Percentiles rank a stretch among this genome's conserved stretches.
Evolutionary conservation across 495 filamentous ascomycete genomes (phyloP).

Genomic region (Penicillium verhagenii): DNA sequence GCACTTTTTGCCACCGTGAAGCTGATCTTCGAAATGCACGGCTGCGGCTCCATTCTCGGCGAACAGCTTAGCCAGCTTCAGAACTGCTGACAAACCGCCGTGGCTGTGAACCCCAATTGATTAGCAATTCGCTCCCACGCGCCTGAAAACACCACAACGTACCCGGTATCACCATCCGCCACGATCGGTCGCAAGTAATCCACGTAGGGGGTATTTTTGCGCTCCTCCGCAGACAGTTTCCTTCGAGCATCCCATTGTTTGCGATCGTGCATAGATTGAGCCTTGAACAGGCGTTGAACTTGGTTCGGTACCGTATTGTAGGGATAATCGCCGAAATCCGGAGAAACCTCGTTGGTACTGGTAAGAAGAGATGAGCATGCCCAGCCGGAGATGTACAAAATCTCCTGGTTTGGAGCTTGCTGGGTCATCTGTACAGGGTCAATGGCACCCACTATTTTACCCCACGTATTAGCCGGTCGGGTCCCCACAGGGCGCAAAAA

Average conservation of each 20-base stretch:
- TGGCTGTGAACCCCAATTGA: slow-evolving; percentile 39
- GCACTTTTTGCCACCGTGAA: slow-evolving; percentile 98
- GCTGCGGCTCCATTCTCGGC: slow-evolving; percentile 97
- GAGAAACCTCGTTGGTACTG: slow-evolving; percentile 91
- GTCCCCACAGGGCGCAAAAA: not conserved
- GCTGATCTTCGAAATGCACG: slow-evolving; percentile 96
- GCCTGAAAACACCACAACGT: slow-evolving; percentile 19
- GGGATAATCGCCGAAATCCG: slow-evolving; percentile 97
- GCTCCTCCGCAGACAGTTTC: slow-evolving; percentile 68
- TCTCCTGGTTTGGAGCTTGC: slow-evolving; percentile 92
- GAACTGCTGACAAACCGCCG: slow-evolving; percentile 85
- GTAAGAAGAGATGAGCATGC: slow-evolving; percentile 92
- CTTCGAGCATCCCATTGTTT: slow-evolving; percentile 87
- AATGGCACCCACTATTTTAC: slow-evolving; percentile 80
- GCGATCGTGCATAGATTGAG: slow-evolving; percentile 92
- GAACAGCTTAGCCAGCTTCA: slow-evolving; percentile 97
- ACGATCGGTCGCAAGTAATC: slow-evolving; percentile 95
- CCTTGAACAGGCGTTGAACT: slow-evolving; percentile 92
- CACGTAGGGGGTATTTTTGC: slow-evolving; percentile 72
- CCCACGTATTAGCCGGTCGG: slow-evolving; percentile 1
- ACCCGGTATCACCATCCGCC: slow-evolving; percentile 96
- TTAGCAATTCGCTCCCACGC: not conserved
- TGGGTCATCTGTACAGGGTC: slow-evolving; percentile 99
- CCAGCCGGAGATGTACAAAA: slow-evolving; percentile 95
- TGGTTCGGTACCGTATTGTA: slow-evolving; percentile 99